Conservation (phyloP, 805 yeast species). For the Candida sanyiensis region DNA sequence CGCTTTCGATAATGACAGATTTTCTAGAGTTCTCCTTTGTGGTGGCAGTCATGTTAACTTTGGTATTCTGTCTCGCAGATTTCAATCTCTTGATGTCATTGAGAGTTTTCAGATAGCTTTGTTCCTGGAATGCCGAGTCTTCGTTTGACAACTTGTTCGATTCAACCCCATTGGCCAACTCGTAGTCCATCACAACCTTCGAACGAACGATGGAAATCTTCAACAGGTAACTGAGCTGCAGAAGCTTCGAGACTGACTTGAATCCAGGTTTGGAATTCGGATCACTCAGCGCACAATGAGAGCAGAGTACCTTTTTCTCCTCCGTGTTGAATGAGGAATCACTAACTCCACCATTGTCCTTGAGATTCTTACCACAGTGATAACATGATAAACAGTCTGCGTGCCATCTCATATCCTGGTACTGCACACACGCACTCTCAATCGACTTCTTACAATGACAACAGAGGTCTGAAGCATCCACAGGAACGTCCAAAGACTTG, state of each 20-base stretch:
- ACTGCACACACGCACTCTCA: slow-evolving; percentile 73
- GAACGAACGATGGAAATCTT: slow-evolving; percentile 81
- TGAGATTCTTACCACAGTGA: slow-evolving; percentile 43
- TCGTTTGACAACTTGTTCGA: slow-evolving; percentile 5
- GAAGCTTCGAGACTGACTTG: slow-evolving; percentile 55
- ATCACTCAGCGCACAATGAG: slow-evolving; percentile 51
- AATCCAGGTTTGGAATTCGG: slow-evolving; percentile 51
- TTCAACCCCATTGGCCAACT: slow-evolving; percentile 13
- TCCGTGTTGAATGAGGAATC: slow-evolving; percentile 39
- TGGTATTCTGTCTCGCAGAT: slow-evolving; percentile 63
- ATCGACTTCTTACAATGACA: slow-evolving; percentile 64
- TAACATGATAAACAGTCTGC: slow-evolving; percentile 63
- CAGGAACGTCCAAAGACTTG: slow-evolving; percentile 40
- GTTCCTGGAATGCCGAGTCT: slow-evolving; percentile 30
- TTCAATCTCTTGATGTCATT: slow-evolving; percentile 72
- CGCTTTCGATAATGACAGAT: slow-evolving; percentile 52
- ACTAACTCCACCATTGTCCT: slow-evolving; percentile 33
- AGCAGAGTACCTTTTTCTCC: slow-evolving; percentile 44
- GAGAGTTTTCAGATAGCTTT: slow-evolving; percentile 62
- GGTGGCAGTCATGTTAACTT: slow-evolving; percentile 38
- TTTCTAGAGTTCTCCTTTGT: slow-evolving; percentile 57
- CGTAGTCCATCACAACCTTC: slow-evolving; percentile 49
- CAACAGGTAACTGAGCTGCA: slow-evolving; percentile 70
- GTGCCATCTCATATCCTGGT: slow-evolving; percentile 75
- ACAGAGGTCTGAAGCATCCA: slow-evolving; percentile 73